phyloP scores from a whole-genome alignment of 345 rosid genomes.

The Capsella bursapastoris region DNA sequence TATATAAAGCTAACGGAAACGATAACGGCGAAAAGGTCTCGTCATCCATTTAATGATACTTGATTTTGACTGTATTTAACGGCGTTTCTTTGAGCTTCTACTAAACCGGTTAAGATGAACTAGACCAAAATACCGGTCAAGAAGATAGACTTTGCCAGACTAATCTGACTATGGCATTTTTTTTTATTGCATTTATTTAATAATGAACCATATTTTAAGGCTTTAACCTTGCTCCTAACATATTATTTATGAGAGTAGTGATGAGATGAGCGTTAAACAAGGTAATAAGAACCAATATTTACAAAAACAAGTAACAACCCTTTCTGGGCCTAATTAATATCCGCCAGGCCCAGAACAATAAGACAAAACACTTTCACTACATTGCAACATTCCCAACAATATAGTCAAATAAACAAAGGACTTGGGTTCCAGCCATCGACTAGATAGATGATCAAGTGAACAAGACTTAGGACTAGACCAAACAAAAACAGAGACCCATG shows the following conservation, averaged over 20 bases:
- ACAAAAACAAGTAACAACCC: no score
- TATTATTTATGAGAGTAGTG: no score
- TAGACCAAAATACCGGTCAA: not conserved
- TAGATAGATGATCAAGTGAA: conserved; percentile 30
- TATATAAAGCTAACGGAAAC: conserved; percentile 21
- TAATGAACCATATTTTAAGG: no score
- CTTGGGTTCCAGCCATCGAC: conserved; percentile 38
- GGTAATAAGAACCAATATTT: no score
- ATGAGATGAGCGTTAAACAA: no score
- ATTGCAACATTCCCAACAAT: conserved; percentile 30
- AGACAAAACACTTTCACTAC: not conserved
- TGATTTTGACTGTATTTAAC: conserved; percentile 17
- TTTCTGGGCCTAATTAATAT: no score
- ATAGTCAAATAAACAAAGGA: conserved; percentile 29
- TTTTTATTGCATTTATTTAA: no score
- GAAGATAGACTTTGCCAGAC: no score
- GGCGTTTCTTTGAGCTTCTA: conserved; percentile 19
- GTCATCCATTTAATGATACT: not conserved
- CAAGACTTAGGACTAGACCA: conserved; percentile 5
- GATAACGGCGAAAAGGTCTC: conserved; percentile 26
- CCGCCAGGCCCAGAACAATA: no score
- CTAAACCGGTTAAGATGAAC: conserved; percentile 20
- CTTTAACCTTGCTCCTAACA: no score
- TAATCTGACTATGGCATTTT: no score
- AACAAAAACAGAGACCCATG: conserved; percentile 35